A percentile compares a stretch with the other conserved stretches of the same genome.
Conservation (phyloP, 2,329 filamentous ascomycete genomes). For the Sporothrix mexicana region DNA sequence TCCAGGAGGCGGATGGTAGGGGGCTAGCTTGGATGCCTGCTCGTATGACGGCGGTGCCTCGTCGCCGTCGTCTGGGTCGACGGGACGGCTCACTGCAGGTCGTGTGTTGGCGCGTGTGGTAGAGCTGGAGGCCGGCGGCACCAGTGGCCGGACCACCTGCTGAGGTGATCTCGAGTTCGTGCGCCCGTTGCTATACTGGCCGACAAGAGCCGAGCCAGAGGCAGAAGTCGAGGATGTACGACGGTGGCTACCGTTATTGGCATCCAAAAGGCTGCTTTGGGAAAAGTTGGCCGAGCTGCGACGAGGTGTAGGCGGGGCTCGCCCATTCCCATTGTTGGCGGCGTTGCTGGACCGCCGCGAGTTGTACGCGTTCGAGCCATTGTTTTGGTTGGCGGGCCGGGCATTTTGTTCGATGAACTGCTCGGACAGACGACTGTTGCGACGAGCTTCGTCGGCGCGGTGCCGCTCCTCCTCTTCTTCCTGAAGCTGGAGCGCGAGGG, state of each 20-base stretch:
- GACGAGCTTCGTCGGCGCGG: slow-evolving; percentile 64
- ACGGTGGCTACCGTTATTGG: neutral
- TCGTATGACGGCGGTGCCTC: slow-evolving; percentile 65
- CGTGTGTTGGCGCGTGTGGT: slow-evolving; percentile 19
- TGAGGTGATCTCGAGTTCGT: slow-evolving; percentile 22
- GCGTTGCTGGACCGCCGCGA: slow-evolving; percentile 42
- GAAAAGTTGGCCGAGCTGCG: slow-evolving; percentile 48
- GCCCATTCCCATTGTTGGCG: slow-evolving; percentile 10
- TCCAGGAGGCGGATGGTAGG: slow-evolving; percentile 59
- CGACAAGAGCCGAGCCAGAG: neutral
- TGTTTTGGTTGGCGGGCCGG: slow-evolving; percentile 41
- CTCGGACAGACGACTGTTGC: slow-evolving; percentile 68
- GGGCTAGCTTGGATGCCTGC: slow-evolving; percentile 58
- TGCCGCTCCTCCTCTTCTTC: slow-evolving; percentile 89
- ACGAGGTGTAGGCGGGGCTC: slow-evolving; percentile 35
- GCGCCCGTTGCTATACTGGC: slow-evolving; percentile 24
- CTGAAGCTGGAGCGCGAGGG: slow-evolving; percentile 88
- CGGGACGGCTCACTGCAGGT: slow-evolving; percentile 45
- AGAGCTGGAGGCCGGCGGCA: slow-evolving; percentile 48
- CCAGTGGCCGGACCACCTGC: slow-evolving; percentile 52
- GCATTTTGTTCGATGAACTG: slow-evolving; percentile 72
- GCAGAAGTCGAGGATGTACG: slow-evolving; percentile 23
- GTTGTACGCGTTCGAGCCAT: slow-evolving; percentile 36
- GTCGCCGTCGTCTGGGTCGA: slow-evolving; percentile 48
- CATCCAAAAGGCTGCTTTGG: slow-evolving; percentile 5